Base-by-base conservation (phyloP, 2,329 filamentous ascomycete species). In the Pseudofabraea citricarpa region DNA sequence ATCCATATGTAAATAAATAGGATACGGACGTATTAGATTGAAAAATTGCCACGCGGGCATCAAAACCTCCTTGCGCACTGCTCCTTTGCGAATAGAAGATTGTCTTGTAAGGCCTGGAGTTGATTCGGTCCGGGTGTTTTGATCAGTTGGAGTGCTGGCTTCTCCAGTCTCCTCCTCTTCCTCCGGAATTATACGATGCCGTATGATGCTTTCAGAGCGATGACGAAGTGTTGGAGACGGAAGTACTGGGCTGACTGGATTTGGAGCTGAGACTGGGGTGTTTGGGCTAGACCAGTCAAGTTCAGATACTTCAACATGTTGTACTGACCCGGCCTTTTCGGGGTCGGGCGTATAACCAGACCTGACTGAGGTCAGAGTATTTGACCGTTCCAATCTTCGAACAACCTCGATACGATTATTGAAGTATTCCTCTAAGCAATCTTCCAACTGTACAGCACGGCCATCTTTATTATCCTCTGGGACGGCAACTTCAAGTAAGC, bases 31-130 rank as follows among this genome's bases (percentile, higher is more conserved):
- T 56, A 96, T 89, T 20, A 97, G 71, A 57, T 87, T 89, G 67
- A 96, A 97, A 59, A 97, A 95, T 58, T 96, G 91, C 90, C 90
- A 97, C 2, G 93, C 93, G 27, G 91, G 91, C 71, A 97, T 95
- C 46, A 91, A 83, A 12, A 97, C 86, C 56, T 95, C 90, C 59
- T 91, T 95, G 51, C 75, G 64, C 39, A 74, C 48, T 27, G 55
- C 51, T 12, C 54, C 61, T 52, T 58, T 63, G 16, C 60, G 51
- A 55, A 55, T 46, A 52, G 55, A 52, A 51, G 38, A 35, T 46
- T 57, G 57, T 45, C 63, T 59, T 24, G 57, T 57, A 36, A 19
- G 56, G 60, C 41, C 58, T 47, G 45, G 65, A 62, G 41, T 68
- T 66, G 29, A 22, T n/a, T 38, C 35, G 8, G n/a, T 23, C 24